Evolutionary conservation across 1,284 basidiomycete genomes (phyloP).

Genomic region (Flammula alnicola): DNA sequence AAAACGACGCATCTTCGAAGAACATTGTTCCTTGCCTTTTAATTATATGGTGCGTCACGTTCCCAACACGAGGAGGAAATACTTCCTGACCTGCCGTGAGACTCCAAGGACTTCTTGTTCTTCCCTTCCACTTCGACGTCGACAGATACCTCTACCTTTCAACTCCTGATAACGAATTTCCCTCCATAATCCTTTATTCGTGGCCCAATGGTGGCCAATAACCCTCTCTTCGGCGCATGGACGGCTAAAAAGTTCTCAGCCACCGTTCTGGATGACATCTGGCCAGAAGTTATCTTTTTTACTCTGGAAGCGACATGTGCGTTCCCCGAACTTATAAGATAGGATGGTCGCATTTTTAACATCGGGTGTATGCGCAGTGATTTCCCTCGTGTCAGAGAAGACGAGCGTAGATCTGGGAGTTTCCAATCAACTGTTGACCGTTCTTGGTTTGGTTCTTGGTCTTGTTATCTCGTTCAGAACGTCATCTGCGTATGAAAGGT

Average conservation of each 20-base stretch:
- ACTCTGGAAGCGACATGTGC: conserved; percentile 55
- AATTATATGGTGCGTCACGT: too few relatives aligned
- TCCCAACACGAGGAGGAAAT: too few relatives aligned
- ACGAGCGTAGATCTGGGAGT: conserved; percentile 48
- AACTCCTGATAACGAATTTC: too few relatives aligned
- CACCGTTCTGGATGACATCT: conserved; percentile 65
- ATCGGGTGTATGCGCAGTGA: conserved; percentile 37
- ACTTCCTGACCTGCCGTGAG: too few relatives aligned
- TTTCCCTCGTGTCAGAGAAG: conserved; percentile 51
- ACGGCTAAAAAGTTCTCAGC: conserved; percentile 57
- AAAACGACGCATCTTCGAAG: too few relatives aligned
- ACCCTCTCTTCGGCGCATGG: conserved; percentile 50
- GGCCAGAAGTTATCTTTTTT: conserved; percentile 61
- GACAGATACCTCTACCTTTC: too few relatives aligned
- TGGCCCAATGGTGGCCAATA: conserved; percentile 51
- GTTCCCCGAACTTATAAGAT: too few relatives aligned
- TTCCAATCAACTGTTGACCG: conserved; percentile 55
- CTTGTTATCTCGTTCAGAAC: conserved; percentile 70
- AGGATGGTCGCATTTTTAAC: background rate
- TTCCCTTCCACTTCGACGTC: too few relatives aligned
- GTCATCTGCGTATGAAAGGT: conserved; percentile 70
- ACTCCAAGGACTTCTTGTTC: too few relatives aligned
- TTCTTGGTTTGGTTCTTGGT: conserved; percentile 68
- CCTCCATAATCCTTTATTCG: too few relatives aligned
- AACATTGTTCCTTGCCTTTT: too few relatives aligned